These are phyloP conservation scores for Mycena vulgaris DNA, from an alignment of 768 basidiomycete genomes.

Conservation along the genomic window DNA sequence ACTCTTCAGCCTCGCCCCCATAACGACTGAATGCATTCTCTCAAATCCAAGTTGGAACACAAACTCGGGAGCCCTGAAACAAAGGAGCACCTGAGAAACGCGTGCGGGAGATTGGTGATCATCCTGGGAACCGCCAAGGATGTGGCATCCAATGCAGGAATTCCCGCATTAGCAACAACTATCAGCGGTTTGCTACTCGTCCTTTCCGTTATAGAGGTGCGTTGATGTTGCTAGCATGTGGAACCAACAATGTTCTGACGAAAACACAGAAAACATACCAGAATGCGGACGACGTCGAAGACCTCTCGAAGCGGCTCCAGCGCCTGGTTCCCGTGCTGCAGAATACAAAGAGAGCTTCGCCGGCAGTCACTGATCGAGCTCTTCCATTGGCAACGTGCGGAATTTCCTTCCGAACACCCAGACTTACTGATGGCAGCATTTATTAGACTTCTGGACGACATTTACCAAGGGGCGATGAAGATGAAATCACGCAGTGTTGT, in stretches of 20 bases:
- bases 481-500: not conserved
- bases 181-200: not conserved
- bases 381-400: no score
- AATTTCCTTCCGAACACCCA: no score
- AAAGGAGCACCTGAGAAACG: no score
- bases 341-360: not conserved
- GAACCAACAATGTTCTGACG: no score
- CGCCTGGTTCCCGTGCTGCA: not conserved
- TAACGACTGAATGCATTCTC: no score
- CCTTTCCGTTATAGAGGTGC: not conserved
- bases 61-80: no score
- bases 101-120: no score
- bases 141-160: not conserved
- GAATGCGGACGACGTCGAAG: slow-evolving; percentile 1
- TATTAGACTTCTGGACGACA: not conserved
- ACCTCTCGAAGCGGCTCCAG: not conserved
- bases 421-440: no score
- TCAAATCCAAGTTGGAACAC: no score
- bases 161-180: not conserved
- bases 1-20: no score
- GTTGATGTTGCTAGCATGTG: no score
- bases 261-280: not conserved
- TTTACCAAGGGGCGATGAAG: not conserved
- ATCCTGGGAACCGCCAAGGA: not conserved
- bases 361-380: no score